These are phyloP conservation scores for Fraxinus dipetala DNA, from an alignment of 305 asterid species.

Conservation along the genomic window DNA sequence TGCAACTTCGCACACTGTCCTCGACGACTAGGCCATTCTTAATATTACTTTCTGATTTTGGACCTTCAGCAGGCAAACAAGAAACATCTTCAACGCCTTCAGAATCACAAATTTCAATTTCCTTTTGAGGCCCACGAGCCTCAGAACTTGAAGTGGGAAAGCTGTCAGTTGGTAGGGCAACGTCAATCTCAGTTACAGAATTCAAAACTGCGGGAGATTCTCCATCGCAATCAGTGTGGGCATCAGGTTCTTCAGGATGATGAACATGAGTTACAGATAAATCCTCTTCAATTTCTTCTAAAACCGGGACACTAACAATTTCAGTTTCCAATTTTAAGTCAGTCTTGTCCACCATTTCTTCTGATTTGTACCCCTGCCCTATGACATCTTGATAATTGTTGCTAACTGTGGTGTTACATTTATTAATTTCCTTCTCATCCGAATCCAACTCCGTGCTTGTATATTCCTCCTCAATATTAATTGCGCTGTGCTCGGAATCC, in stretches of 20 bases:
- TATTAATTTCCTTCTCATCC: constrained; percentile 24
- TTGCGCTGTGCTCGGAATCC: constrained; percentile 28
- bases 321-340: constrained; percentile 23
- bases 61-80: constrained; percentile 23
- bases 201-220: constrained; percentile 25
- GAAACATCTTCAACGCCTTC: constrained; percentile 22
- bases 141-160: constrained; percentile 23
- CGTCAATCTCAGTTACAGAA: constrained; percentile 28
- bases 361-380: constrained; percentile 33
- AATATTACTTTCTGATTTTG: constrained; percentile 25
- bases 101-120: constrained; percentile 24
- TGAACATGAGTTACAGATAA: constrained; percentile 29
- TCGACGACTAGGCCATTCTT: constrained; percentile 21
- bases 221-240: constrained; percentile 24
- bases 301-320: constrained; percentile 19
- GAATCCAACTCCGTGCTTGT: constrained; percentile 23
- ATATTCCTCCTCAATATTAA: constrained; percentile 26
- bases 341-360: constrained; percentile 21
- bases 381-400: constrained; percentile 23
- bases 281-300: constrained; percentile 27
- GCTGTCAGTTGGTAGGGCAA: constrained; percentile 30
- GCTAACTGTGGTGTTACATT: constrained; percentile 18
- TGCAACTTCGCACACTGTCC: constrained; percentile 14
- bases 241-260: constrained; percentile 29
- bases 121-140: constrained; percentile 22